A percentile compares a stretch with the other conserved stretches of the same genome.
Evolutionary conservation across 306 rosid genomes (phyloP).

Genomic region (Malus orientalis): DNA sequence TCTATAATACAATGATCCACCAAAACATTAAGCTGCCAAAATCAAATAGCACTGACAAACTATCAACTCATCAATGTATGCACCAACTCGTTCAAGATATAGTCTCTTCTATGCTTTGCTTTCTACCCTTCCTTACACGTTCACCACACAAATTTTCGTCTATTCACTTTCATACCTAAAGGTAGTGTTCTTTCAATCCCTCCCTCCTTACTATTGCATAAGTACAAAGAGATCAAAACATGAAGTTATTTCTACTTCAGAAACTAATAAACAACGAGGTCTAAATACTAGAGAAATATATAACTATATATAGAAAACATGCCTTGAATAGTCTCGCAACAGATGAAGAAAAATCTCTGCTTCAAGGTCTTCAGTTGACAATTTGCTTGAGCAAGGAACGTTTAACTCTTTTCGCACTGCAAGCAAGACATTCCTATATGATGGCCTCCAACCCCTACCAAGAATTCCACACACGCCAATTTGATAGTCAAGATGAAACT

Average conservation of each 20-base stretch:
- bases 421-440: slow-evolving; percentile 84
- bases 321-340: slow-evolving; percentile 58
- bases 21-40: neutral
- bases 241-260: neutral
- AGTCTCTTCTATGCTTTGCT: neutral
- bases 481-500: neutral
- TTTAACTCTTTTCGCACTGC: slow-evolving; percentile 56
- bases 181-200: neutral
- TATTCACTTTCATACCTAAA: neutral
- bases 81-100: neutral
- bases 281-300: neutral
- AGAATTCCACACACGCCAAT: slow-evolving; percentile 13
- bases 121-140: neutral
- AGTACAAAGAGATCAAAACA: neutral
- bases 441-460: slow-evolving; percentile 93
- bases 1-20: neutral
- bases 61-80: neutral
- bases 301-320: neutral
- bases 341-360: slow-evolving; percentile 85
- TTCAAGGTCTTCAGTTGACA: slow-evolving; percentile 82
- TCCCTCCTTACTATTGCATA: neutral
- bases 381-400: slow-evolving; percentile 65
- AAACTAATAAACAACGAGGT: neutral
- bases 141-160: neutral
- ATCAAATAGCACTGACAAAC: neutral